Conservation (phyloP, 2,329 filamentous ascomycete species). For the Penicillium sp. region DNA sequence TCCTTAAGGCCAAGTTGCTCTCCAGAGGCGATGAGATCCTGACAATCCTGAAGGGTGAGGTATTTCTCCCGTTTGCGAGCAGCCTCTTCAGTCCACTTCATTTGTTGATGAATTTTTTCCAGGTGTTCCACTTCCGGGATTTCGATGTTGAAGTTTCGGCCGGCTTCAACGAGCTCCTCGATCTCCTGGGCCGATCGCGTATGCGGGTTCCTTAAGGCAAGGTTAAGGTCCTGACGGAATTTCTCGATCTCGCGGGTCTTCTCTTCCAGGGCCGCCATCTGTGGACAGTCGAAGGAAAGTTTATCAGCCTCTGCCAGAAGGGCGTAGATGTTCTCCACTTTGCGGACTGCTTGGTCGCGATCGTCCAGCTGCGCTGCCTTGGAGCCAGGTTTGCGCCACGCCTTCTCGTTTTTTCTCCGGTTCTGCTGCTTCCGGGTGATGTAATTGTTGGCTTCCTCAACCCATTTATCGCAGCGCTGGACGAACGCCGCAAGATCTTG, state of each 20-base stretch:
- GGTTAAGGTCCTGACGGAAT: constrained; percentile 78
- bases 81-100: constrained; percentile 86
- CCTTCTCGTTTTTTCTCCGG: constrained; percentile 90
- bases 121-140: constrained; percentile 86
- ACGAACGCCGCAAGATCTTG: constrained; percentile 86
- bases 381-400: constrained; percentile 73
- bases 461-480: constrained; percentile 95
- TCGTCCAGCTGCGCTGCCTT: constrained; percentile 86
- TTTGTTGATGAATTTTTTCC: constrained; percentile 78
- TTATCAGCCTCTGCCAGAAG: constrained; percentile 82
- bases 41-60: constrained; percentile 78
- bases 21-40: constrained; percentile 77
- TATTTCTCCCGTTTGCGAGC: constrained; percentile 68
- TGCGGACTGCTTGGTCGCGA: constrained; percentile 80
- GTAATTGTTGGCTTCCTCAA: constrained; percentile 95
- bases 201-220: constrained; percentile 70
- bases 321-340: constrained; percentile 84
- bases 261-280: constrained; percentile 84
- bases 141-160: constrained; percentile 87
- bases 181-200: constrained; percentile 73
- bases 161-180: constrained; percentile 88
- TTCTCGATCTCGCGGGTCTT: constrained; percentile 81
- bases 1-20: constrained; percentile 76
- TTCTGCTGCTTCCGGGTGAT: constrained; percentile 98
- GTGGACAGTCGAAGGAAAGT: constrained; percentile 90